phyloP scores from a whole-genome alignment of 2,329 filamentous ascomycete species.

The Fusarium euwallaceae region DNA sequence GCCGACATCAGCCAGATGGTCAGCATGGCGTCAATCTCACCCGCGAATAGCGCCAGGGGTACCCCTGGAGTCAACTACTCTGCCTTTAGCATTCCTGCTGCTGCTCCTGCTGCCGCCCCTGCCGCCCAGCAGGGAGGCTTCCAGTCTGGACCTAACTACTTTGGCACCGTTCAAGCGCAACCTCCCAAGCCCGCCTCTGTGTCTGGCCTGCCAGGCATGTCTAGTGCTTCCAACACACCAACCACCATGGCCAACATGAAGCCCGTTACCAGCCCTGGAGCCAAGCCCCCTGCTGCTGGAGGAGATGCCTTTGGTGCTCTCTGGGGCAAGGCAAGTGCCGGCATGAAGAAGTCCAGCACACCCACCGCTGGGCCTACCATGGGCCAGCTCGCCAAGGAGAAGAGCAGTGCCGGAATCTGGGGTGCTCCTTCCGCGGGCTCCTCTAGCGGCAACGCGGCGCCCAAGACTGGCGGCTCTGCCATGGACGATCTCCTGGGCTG shows the following conservation, averaged over 20 bases:
- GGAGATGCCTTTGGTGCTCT: conserved; percentile 92
- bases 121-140: conserved; percentile 72
- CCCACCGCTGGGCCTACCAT: conserved; percentile 79
- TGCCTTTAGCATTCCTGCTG: conserved; percentile 62
- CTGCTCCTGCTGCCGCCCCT: conserved; percentile 52
- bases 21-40: conserved; percentile 84
- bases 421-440: conserved; percentile 72
- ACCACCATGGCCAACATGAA: conserved; percentile 61
- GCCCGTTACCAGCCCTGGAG: conserved; percentile 60
- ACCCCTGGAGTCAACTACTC: conserved; percentile 74
- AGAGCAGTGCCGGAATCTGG: conserved; percentile 95
- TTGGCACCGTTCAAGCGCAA: conserved; percentile 78
- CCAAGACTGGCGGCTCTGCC: conserved; percentile 53
- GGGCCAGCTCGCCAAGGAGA: conserved; percentile 97
- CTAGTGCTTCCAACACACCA: conserved; percentile 53
- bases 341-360: conserved; percentile 79
- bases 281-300: conserved; percentile 69
- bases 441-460: conserved; percentile 43
- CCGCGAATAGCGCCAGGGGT: conserved; percentile 70
- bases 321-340: conserved; percentile 81
- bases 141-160: conserved; percentile 91
- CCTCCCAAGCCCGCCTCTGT: conserved; percentile 49
- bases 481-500: conserved; percentile 65
- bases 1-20: conserved; percentile 85
- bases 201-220: conserved; percentile 45